Evolutionary conservation across 2,329 filamentous ascomycete genomes (phyloP).

Genomic region (Sodiomyces alkalinus): DNA sequence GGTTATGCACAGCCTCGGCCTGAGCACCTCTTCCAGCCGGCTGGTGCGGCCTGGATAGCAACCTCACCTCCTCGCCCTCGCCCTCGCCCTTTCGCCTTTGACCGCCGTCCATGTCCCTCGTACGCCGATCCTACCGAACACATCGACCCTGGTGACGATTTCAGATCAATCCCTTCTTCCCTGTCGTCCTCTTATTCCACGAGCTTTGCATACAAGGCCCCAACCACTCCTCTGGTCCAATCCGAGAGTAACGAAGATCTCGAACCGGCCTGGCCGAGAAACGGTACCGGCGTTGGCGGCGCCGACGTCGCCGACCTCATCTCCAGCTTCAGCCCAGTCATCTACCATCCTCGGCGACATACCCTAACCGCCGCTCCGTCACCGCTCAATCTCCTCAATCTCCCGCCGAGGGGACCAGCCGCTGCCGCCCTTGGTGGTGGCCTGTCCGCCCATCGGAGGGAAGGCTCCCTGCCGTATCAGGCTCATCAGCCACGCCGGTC

Average conservation of each 20-base stretch:
- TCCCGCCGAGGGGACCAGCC: conserved; percentile 21
- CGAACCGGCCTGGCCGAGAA: conserved; percentile 41
- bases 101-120: conserved; percentile 15
- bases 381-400: conserved; percentile 25
- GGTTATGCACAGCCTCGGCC: too few species aligned
- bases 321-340: conserved; percentile 15
- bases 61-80: conserved; percentile 41
- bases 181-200: conserved; percentile 59
- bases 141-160: too few species aligned
- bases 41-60: conserved; percentile 28
- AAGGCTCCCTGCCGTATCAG: conserved; percentile 51
- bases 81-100: conserved; percentile 28
- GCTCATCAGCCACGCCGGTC: conserved; percentile 68
- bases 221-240: conserved; percentile 84
- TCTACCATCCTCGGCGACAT: conserved; percentile 41
- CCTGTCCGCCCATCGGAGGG: conserved; percentile 32
- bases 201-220: conserved; percentile 71
- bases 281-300: conserved; percentile 36
- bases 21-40: conserved; percentile 6
- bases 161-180: conserved; percentile 37
- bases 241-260: conserved; percentile 73
- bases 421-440: conserved; percentile 8
- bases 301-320: too few species aligned
- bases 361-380: conserved; percentile 50
- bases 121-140: too few species aligned